A percentile compares a stretch with the other conserved stretches of the same genome.
Conservation (phyloP, 768 basidiomycete genomes). For the Calocybe indica region DNA sequence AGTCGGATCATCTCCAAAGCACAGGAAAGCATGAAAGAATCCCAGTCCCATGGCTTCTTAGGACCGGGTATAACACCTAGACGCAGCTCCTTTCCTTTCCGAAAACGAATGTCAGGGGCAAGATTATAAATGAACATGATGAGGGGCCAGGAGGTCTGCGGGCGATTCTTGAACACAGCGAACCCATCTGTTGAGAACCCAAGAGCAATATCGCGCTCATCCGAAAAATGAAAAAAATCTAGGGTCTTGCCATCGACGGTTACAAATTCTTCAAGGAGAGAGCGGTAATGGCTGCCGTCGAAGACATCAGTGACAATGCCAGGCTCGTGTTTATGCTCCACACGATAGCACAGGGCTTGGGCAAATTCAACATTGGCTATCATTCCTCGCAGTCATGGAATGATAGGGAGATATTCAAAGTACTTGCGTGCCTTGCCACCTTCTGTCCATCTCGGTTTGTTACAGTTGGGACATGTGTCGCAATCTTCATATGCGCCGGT, state of each 20-base stretch:
- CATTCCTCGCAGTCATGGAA: conserved; percentile 10
- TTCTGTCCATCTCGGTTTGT: neutral
- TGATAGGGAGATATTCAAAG: conserved; percentile 25
- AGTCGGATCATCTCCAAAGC: conserved; percentile 24
- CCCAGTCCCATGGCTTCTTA: conserved; percentile 23
- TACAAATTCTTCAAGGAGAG: conserved; percentile 13
- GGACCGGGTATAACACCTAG: conserved; percentile 34
- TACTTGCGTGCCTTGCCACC: neutral
- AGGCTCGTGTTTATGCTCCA: conserved; percentile 7
- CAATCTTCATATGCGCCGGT: neutral
- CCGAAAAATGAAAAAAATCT: conserved; percentile 23
- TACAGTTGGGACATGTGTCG: neutral
- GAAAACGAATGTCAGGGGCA: conserved; percentile 18
- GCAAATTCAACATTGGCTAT: conserved; percentile 11
- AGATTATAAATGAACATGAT: conserved; percentile 23
- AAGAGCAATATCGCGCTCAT: conserved; percentile 29
- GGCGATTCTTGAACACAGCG: conserved; percentile 19
- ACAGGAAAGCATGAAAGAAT: conserved; percentile 30
- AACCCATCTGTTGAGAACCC: conserved; percentile 32
- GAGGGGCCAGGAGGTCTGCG: conserved; percentile 27
- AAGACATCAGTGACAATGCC: conserved; percentile 24
- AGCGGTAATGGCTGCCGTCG: conserved; percentile 22
- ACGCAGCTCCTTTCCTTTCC: conserved; percentile 22
- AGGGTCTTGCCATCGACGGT: conserved; percentile 15
- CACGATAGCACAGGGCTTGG: conserved; percentile 15